A percentile compares a stretch with the other conserved stretches of the same genome.
Conservation (phyloP, 345 rosid species). For the Carallia brachiata region DNA sequence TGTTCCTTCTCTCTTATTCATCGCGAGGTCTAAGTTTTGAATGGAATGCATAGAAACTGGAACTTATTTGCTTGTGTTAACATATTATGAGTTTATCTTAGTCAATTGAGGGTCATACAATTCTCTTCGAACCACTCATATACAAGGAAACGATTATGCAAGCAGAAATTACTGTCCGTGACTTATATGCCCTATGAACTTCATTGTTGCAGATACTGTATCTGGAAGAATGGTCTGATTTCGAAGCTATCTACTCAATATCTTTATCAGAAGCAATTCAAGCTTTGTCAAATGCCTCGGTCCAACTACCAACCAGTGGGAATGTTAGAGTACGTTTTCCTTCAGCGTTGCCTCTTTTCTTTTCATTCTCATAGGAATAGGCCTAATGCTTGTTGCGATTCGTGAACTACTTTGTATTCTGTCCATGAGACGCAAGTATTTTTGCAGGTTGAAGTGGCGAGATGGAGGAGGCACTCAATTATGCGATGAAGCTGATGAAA, state of each 20-base stretch:
- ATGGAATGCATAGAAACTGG: too few relatives aligned
- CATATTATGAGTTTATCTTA: too few relatives aligned
- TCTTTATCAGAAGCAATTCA: conserved; percentile 57
- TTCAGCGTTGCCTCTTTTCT: neutral
- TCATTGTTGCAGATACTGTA: conserved; percentile 52
- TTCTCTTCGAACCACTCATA: too few relatives aligned
- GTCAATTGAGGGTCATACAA: too few relatives aligned
- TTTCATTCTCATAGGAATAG: neutral
- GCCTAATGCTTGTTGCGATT: neutral
- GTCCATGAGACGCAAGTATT: too few relatives aligned
- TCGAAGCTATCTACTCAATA: conserved; percentile 50
- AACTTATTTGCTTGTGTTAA: too few relatives aligned
- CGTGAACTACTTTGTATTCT: neutral
- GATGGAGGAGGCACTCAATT: conserved; percentile 58
- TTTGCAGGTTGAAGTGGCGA: conserved; percentile 58
- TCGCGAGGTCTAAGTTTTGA: too few relatives aligned
- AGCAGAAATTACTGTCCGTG: too few relatives aligned
- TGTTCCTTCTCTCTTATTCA: too few relatives aligned
- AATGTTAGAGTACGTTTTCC: conserved; percentile 42
- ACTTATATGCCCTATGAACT: conserved; percentile 4
- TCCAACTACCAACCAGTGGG: conserved; percentile 60
- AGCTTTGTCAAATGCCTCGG: conserved; percentile 56
- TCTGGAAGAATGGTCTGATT: conserved; percentile 62
- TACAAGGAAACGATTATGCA: too few relatives aligned
- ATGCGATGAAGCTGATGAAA: conserved; percentile 58